Evolutionary conservation across 257 asterid species (phyloP).

Genomic region (Jacaranda mimosifolia): DNA sequence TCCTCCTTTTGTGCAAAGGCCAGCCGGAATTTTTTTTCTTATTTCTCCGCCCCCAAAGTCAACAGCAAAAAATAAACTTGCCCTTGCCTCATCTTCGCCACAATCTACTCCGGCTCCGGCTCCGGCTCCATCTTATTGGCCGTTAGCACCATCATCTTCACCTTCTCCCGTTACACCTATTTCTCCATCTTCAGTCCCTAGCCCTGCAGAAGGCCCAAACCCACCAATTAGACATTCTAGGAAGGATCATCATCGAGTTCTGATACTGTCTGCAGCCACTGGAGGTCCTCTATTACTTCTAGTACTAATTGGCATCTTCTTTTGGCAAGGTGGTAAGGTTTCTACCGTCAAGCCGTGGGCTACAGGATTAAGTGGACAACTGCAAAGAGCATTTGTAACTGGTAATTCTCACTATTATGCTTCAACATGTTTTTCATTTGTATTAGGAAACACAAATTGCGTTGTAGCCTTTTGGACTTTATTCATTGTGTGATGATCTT

Average conservation of each 20-base stretch:
- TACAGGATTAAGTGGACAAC: constrained; percentile 94
- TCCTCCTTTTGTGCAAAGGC: not conserved
- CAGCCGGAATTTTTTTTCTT: not conserved
- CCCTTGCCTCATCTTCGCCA: not conserved
- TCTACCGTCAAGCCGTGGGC: constrained; percentile 93
- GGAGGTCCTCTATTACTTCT: constrained; percentile 67
- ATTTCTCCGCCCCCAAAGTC: constrained; percentile 15
- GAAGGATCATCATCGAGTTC: constrained; percentile 21
- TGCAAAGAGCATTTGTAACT: constrained; percentile 83
- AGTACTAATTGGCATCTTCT: constrained; percentile 36
- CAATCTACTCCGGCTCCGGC: not conserved
- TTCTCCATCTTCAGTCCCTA: constrained; percentile 52
- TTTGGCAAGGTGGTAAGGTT: constrained; percentile 61
- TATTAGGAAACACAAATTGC: not conserved
- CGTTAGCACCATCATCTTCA: constrained; percentile 22
- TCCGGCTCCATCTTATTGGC: constrained; percentile 43
- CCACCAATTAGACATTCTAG: not conserved
- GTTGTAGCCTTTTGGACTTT: too few relatives aligned
- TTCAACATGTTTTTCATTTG: not conserved
- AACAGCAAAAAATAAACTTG: not conserved
- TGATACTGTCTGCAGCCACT: constrained; percentile 49
- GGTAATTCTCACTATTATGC: constrained; percentile 51
- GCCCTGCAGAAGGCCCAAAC: constrained; percentile 34
- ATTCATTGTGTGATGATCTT: too few relatives aligned
- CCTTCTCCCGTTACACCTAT: constrained; percentile 46